Conservation (phyloP, 345 rosid species). For the Citrus inodora region DNA sequence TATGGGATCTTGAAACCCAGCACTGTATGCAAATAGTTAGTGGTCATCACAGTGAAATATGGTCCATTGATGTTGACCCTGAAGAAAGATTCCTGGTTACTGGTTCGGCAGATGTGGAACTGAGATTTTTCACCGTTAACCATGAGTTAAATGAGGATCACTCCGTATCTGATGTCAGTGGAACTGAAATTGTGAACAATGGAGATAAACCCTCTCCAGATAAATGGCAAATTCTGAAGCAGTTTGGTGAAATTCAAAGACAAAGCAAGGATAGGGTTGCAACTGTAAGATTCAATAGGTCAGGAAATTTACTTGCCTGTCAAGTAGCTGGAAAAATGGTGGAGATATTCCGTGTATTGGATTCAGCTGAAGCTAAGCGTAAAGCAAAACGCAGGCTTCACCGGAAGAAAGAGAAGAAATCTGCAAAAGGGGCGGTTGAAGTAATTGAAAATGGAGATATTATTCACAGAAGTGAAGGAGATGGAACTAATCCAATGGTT, state of each 20-base stretch:
- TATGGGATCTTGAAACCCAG: constrained; percentile 98
- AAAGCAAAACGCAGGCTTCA: constrained; percentile 86
- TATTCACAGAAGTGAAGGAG: constrained; percentile 29
- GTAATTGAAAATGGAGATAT: constrained; percentile 36
- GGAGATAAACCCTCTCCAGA: constrained; percentile 39
- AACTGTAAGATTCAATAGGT: constrained; percentile 63
- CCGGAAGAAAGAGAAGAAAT: constrained; percentile 85
- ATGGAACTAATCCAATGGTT: constrained; percentile 28
- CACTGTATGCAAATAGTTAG: constrained; percentile 89
- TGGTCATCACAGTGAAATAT: constrained; percentile 96
- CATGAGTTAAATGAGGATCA: constrained; percentile 30
- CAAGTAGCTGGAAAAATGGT: constrained; percentile 88
- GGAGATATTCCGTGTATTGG: constrained; percentile 66
- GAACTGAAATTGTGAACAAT: constrained; percentile 23
- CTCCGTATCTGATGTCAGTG: constrained; percentile 26
- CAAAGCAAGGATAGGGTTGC: constrained; percentile 86
- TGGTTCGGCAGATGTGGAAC: constrained; percentile 89
- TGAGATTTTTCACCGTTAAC: constrained; percentile 67
- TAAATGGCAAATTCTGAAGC: constrained; percentile 76
- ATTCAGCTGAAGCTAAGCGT: constrained; percentile 75
- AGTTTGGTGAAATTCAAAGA: constrained; percentile 80
- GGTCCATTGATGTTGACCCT: constrained; percentile 87
- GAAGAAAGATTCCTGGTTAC: constrained; percentile 77
- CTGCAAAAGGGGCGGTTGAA: constrained; percentile 46
- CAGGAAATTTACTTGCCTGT: constrained; percentile 82